Evolutionary conservation across 116 monocot species (phyloP), one percentile per base, ranked within the genome.

Genomic region (Zostera marina): DNA sequence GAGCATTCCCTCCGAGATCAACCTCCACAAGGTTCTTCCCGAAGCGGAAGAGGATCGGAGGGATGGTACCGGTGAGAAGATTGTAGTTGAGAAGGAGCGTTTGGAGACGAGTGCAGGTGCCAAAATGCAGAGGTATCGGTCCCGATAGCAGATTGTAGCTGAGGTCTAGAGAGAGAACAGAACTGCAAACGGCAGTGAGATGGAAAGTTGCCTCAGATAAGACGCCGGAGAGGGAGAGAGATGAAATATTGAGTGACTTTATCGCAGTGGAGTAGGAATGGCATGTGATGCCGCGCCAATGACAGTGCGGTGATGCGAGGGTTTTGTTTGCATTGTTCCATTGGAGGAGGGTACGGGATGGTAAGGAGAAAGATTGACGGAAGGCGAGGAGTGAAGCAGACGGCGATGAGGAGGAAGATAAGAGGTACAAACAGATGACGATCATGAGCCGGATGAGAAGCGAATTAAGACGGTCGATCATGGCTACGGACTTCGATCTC

Each of bases 211-310:
- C 47, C 32, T 14, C 14, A 9, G 61, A 43, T 17, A 83, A 70
- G 4, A 24, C 3, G 22, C 72, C 75, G 13, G 66, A 48, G 22
- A 78, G 53, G 49, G 61, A 63, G 44, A 83, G 40, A 22, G 11
- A n/a, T 2, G 74, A 62, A 25, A 85, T 58, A 63, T 71, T 70
- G 48, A 74, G 55, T 12, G 74, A 45, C 5, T 53, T 22, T 48
- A 81, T 24, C 38, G 23, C 46, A 26, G 52, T 17, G 42, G 70
- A 22, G 24, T 53, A 44, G 7, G 42, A 4, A 48, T 49, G 49
- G 71, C 84, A 88, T 56, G 77, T 52, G 56, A 80, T 77, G 22
- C 73, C 70, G 10, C 21, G 61, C 73, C 73, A 82, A 39, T 20
- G 56, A 69, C 87, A 82, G 47, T 32, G 32, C 47, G 7, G 51